A percentile compares a stretch with the other conserved stretches of the same genome.
These are phyloP conservation scores for Prunus dulcis DNA, from an alignment of 306 rosid genomes.

Conservation along the genomic window DNA sequence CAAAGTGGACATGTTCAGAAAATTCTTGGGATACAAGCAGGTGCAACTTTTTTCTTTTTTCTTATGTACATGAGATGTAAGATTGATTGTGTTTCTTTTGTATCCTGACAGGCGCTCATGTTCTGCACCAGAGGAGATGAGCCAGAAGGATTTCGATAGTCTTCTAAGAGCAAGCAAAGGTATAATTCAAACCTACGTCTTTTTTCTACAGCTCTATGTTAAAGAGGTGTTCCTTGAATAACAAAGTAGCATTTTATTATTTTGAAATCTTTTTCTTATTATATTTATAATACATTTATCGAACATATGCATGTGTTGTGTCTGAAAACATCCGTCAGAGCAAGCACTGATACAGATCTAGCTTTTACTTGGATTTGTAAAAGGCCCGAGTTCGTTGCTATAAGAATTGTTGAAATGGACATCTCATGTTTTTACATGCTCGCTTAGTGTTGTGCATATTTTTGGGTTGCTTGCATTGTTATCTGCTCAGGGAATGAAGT, in stretches of 20 bases:
- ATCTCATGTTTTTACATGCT: not conserved
- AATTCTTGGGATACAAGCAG: conserved; percentile 87
- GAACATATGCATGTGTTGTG: not conserved
- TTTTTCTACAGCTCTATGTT: conserved; percentile 8
- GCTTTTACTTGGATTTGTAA: not conserved
- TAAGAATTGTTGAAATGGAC: not conserved
- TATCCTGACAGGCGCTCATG: conserved; percentile 52
- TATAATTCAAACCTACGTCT: conserved; percentile 23
- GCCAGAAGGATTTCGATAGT: conserved; percentile 64
- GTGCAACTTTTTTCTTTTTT: conserved; percentile 30
- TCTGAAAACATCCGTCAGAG: not conserved
- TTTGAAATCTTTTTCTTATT: not conserved
- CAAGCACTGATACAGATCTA: not conserved
- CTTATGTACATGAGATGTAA: conserved; percentile 21
- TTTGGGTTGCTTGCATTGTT: conserved; percentile 7
- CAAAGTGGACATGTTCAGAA: conserved; percentile 86
- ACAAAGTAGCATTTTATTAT: conserved; percentile 4
- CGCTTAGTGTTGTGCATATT: not conserved
- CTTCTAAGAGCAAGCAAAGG: conserved; percentile 70
- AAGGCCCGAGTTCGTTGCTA: not conserved
- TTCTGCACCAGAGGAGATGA: conserved; percentile 63
- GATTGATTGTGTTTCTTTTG: conserved; percentile 20
- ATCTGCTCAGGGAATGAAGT: too few relatives aligned
- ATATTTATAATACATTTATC: not conserved
- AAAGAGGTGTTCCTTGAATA: conserved; percentile 12